Evolutionary conservation across 2,329 filamentous ascomycete genomes (phyloP).

Genomic region (Ceratocystis alfenasii): DNA sequence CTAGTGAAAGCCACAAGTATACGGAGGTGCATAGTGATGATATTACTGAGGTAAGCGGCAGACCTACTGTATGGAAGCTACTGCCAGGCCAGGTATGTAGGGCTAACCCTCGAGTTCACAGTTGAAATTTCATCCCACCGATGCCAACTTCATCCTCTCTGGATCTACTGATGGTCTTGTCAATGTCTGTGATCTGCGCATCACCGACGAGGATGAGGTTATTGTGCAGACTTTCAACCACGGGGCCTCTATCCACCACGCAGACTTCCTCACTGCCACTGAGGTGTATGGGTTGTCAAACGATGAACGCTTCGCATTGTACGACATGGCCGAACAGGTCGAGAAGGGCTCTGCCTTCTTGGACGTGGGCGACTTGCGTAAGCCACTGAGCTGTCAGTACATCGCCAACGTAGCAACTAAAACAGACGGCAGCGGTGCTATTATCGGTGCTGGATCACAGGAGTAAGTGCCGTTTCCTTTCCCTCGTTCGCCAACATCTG

Average conservation of each 20-base stretch:
- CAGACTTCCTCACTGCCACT: slow-evolving; percentile 54
- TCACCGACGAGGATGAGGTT: slow-evolving; percentile 65
- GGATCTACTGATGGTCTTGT: slow-evolving; percentile 71
- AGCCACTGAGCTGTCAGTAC: slow-evolving; percentile 58
- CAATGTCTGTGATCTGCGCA: slow-evolving; percentile 60
- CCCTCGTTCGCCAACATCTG: neutral
- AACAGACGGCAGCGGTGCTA: slow-evolving; percentile 44
- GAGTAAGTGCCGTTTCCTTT: slow-evolving; percentile 39
- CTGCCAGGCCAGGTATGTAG: neutral
- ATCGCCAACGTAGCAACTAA: slow-evolving; percentile 55
- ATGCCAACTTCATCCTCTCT: slow-evolving; percentile 53
- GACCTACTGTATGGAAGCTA: neutral
- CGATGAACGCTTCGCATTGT: slow-evolving; percentile 65
- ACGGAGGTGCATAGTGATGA: slow-evolving; percentile 57
- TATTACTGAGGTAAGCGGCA: slow-evolving; percentile 39
- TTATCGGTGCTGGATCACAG: slow-evolving; percentile 54
- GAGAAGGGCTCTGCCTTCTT: slow-evolving; percentile 44
- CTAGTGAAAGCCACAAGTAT: slow-evolving; percentile 41
- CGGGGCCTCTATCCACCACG: slow-evolving; percentile 59
- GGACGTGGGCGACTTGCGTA: slow-evolving; percentile 58
- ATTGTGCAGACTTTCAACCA: slow-evolving; percentile 70
- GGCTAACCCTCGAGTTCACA: slow-evolving; percentile 6
- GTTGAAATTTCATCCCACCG: slow-evolving; percentile 45
- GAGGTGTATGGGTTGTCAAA: slow-evolving; percentile 64
- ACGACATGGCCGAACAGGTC: slow-evolving; percentile 53